Base-by-base conservation (phyloP, 2,329 filamentous ascomycete species). In the Pseudocercospora fijiensis region DNA sequence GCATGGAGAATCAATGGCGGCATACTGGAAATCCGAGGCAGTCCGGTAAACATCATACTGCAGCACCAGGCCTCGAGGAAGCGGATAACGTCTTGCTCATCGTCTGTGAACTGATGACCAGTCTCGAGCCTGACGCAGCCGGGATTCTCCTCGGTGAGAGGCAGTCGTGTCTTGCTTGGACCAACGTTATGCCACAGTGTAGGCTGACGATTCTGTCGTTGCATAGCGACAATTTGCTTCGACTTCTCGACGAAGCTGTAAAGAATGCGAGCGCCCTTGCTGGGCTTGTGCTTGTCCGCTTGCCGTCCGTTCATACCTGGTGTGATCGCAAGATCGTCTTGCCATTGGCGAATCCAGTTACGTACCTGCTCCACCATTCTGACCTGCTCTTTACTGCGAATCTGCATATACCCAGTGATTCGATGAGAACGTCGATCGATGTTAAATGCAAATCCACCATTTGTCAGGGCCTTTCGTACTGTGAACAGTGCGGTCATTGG, bases 31-130 rank as follows among this genome's bases (percentile, higher is more conserved):
- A 89, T 79, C 3, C 81, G 79, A 7, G 85, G 85, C 13, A 79
- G 74, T 9, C 72, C 69, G 5, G 78, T 76, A 61, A 90, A 88
- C 49, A 84, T 80, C 53, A 80, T 76, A 64, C 84, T 83, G 67
- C 83, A 82, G 20, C 85, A 81, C 86, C 89, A 92, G 51, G 86
- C 82, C 72, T 92, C 86, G 56, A 95, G 78, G 69, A 92, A 93
- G 0, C 81, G 77, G 57, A 94, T 80, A 55, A 91, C 81, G 22
- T 85, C 79, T 43, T 79, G 73, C 64, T 89, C 86, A 5, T 76
- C 68, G 1, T 77, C 70, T 3, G 78, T 81, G 78, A 87, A 89
- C 0, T 75, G 47, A 28, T 71, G 37, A 20, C 65, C 65, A 16
- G 18, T 26, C 65, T 64, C 65, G 9, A 64, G 72, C 61, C 62